Evolutionary conservation across 108 stramenopile genomes (phyloP).

Genomic region (Cyclotella baltica): DNA sequence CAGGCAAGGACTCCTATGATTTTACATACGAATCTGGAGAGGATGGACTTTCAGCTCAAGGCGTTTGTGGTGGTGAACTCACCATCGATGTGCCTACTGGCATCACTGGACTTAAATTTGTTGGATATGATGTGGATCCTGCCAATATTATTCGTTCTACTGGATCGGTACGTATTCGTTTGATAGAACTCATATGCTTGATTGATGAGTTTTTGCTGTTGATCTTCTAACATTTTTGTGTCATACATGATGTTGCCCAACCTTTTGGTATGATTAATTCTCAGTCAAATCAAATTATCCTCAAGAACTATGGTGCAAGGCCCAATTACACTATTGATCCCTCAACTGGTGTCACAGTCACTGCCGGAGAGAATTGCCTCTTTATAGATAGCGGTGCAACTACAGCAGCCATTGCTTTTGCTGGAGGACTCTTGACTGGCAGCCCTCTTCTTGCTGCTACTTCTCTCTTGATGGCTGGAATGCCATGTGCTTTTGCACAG

Average conservation of each 20-base stretch:
- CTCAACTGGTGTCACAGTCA: background rate
- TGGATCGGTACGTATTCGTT: background rate
- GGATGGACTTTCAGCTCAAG: background rate
- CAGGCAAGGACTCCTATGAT: too few species aligned
- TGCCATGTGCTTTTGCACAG: background rate
- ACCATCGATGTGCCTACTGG: background rate
- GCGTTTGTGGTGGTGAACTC: background rate
- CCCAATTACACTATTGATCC: background rate
- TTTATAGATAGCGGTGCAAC: background rate
- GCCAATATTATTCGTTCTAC: background rate
- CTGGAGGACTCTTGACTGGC: background rate
- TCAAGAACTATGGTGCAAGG: background rate
- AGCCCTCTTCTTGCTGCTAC: background rate
- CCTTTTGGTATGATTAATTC: background rate
- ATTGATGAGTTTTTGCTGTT: too few species aligned
- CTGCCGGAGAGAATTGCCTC: background rate
- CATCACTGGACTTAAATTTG: background rate
- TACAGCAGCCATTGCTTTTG: background rate
- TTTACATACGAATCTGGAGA: too few species aligned
- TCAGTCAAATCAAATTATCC: background rate
- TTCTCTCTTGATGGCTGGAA: background rate
- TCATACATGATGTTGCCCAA: background rate
- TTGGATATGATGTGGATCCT: background rate
- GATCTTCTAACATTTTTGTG: too few species aligned
- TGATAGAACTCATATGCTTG: too few species aligned